Evolutionary conservation across 805 yeast genomes (phyloP), one percentile per base, ranked within the genome.

Genomic region (Candida ortonii): DNA sequence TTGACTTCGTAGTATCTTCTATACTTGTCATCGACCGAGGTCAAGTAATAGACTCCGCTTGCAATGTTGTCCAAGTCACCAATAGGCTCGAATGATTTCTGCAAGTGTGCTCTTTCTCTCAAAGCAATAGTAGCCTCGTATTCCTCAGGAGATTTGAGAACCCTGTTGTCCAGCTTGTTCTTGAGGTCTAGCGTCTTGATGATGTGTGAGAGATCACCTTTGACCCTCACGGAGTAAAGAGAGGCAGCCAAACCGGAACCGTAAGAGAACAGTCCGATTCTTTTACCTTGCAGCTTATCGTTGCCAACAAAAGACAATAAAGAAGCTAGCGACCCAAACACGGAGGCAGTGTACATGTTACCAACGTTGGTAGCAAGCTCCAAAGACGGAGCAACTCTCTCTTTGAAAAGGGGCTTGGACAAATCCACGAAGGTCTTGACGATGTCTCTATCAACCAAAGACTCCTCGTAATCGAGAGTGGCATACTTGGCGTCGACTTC

Each of bases 211-310:
- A 89, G 70, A 64, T 93, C 97, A 39, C 94, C 96, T 45, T 71
- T 75, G 43, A 93, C 85, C 44, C 68, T 75, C 47, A 80, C 78
- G 27, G 95, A 82, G 67, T 77, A 84, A 64, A 93, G 69, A 24
- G 96, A 78, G 12, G 97, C 74, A 28, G 99, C 99, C 44, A 93
- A 76, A 57, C 99, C 99, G 11, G 97, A 90, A 50, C 99, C 99
- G 64, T 93, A 93, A 14, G 98, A 93, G 71, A 89, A 93, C 53
- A 89, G 61, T 52, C 96, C 94, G 55, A 93, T 72, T 64, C 96
- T 78, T 71, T 88, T 86, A 52, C 75, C 76, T 62, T 81, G 87
- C 51, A 90, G 73, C 35, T 73, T 66, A 28, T 80, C 93, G 36
- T 75, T 72, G 27, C 86, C 89, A 44, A 82, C 83, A 57, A 71